phyloP scores from a whole-genome alignment of 306 rosid species.

The Calophaca sinica region DNA sequence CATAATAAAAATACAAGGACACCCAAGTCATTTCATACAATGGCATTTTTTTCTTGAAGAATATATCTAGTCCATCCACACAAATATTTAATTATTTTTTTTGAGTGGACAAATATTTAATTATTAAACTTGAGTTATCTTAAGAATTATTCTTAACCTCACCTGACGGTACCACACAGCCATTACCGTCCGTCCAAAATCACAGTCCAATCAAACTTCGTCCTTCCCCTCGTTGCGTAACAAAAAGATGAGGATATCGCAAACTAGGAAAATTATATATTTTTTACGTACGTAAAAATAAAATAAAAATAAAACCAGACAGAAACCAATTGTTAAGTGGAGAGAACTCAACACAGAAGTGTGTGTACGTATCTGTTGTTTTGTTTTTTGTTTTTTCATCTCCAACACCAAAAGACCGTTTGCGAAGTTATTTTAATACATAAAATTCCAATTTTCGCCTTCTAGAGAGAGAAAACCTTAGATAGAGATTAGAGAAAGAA shows the following conservation, averaged over 20 bases:
- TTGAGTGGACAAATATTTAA: not conserved
- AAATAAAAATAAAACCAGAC: slow-evolving; percentile 8
- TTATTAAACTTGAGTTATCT: slow-evolving; percentile 7
- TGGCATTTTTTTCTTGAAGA: not conserved
- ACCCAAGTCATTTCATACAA: slow-evolving; percentile 48
- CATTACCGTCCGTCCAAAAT: slow-evolving; percentile 43
- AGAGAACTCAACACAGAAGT: slow-evolving; percentile 36
- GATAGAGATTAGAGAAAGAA: slow-evolving; percentile 18
- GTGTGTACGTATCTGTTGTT: slow-evolving; percentile 39
- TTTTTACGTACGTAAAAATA: not conserved
- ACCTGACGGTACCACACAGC: slow-evolving; percentile 19
- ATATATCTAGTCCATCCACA: slow-evolving; percentile 24
- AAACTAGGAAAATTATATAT: not conserved
- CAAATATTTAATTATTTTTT: slow-evolving; percentile 27
- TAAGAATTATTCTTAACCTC: slow-evolving; percentile 38
- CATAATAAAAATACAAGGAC: slow-evolving; percentile 38
- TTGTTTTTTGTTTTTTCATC: slow-evolving; percentile 2
- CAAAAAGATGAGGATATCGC: slow-evolving; percentile 29
- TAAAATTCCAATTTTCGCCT: slow-evolving; percentile 65
- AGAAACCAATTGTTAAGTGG: slow-evolving; percentile 18
- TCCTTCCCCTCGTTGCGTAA: slow-evolving; percentile 16
- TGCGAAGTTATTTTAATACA: slow-evolving; percentile 55
- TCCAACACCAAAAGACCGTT: slow-evolving; percentile 51
- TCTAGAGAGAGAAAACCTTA: slow-evolving; percentile 64
- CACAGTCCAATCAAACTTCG: slow-evolving; percentile 40